phyloP scores from a whole-genome alignment of 805 yeast genomes.

The Pichia ethanolica region DNA sequence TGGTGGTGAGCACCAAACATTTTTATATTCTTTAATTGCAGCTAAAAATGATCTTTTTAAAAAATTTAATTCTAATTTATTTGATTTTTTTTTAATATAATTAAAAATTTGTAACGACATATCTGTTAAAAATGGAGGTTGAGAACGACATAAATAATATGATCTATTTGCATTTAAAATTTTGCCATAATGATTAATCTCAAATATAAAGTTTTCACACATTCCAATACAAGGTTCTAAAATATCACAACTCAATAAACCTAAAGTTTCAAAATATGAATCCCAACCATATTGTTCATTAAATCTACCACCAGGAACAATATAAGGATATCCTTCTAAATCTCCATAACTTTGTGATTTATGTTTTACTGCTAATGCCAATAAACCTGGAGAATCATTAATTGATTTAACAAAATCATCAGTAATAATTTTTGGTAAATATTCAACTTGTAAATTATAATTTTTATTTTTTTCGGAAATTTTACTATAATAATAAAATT shows the following conservation, averaged over 20 bases:
- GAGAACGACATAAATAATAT: conserved; percentile 85
- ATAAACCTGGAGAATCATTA: conserved; percentile 76
- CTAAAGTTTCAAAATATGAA: conserved; percentile 85
- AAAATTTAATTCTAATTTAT: conserved; percentile 49
- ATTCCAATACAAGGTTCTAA: conserved; percentile 75
- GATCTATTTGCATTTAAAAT: conserved; percentile 90
- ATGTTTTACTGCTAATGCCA: conserved; percentile 67
- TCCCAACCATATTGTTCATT: conserved; percentile 98
- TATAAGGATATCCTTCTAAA: conserved; percentile 66
- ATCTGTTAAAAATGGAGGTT: conserved; percentile 94
- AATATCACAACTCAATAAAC: conserved; percentile 60
- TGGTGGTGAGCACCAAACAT: conserved; percentile 74
- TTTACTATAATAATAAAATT: conserved; percentile 56
- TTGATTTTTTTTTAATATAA: conserved; percentile 34
- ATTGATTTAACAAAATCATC: conserved; percentile 71
- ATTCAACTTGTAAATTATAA: conserved; percentile 60
- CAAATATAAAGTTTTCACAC: conserved; percentile 88
- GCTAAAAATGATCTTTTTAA: conserved; percentile 59
- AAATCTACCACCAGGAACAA: conserved; percentile 96
- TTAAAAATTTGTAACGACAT: conserved; percentile 70
- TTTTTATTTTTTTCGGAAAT: conserved; percentile 51
- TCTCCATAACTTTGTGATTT: conserved; percentile 24
- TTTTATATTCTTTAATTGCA: conserved; percentile 78
- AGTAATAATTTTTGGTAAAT: conserved; percentile 66
- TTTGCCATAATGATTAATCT: conserved; percentile 85